phyloP scores from a whole-genome alignment of 495 filamentous ascomycete genomes.

The Collariella sp. region DNA sequence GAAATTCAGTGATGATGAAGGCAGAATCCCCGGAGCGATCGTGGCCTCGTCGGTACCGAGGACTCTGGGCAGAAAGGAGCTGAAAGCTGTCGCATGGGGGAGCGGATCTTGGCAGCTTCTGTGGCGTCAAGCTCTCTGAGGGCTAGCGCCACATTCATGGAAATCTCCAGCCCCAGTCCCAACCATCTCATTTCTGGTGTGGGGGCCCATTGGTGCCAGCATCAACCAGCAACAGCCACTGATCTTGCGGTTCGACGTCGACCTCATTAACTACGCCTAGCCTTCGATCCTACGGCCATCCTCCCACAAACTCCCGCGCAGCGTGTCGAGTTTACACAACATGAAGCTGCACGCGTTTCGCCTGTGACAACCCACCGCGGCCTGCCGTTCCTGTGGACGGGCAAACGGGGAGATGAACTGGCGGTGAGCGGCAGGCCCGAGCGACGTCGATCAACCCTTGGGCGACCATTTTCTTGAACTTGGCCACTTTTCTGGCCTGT shows the following conservation, averaged over 20 bases:
- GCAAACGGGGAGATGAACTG: slow-evolving; percentile 19
- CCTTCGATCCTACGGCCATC: slow-evolving; percentile 21
- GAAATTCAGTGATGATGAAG: background rate
- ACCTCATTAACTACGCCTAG: slow-evolving; percentile 15
- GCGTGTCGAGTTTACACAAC: slow-evolving; percentile 18
- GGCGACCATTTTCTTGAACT: too few relatives aligned
- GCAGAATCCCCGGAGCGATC: background rate
- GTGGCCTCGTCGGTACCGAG: background rate
- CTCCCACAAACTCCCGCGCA: slow-evolving; percentile 6
- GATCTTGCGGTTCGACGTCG: too few relatives aligned
- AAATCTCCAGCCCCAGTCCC: too few relatives aligned
- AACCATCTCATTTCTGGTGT: slow-evolving; percentile 7
- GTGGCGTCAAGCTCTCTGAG: background rate
- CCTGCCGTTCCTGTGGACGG: background rate
- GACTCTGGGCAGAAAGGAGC: background rate
- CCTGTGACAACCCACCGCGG: slow-evolving; percentile 18
- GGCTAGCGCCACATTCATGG: too few relatives aligned
- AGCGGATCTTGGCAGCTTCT: too few relatives aligned
- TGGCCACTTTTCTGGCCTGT: too few relatives aligned
- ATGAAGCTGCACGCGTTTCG: slow-evolving; percentile 6
- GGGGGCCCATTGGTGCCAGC: background rate
- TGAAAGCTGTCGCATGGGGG: too few relatives aligned
- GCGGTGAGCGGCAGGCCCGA: slow-evolving; percentile 20
- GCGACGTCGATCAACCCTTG: background rate
- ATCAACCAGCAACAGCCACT: background rate